Percentiles rank a stretch among this genome's conserved stretches.
Conservation (phyloP, 225 moss, liverwort and hornwort genomes). For the Rhytidiadelphus loreus region DNA sequence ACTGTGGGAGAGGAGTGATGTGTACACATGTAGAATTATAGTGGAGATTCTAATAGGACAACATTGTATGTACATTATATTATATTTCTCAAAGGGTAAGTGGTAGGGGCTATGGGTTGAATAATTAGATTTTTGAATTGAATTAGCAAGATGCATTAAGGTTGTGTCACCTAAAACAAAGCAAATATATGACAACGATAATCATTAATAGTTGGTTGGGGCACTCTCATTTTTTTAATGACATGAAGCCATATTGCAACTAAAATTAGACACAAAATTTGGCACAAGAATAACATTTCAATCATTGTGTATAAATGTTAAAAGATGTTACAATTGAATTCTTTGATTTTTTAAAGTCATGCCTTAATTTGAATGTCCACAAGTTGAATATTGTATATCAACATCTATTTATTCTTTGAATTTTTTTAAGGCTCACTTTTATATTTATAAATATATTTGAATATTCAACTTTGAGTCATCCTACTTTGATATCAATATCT, state of each 20-base stretch:
- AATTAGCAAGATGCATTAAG: background rate
- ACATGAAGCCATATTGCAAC: background rate
- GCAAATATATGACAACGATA: background rate
- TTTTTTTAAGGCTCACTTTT: background rate
- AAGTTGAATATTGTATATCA: background rate
- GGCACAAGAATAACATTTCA: background rate
- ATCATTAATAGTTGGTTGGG: background rate
- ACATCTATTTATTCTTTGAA: background rate
- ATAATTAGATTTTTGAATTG: background rate
- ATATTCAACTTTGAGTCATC: background rate
- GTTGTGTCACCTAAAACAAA: background rate
- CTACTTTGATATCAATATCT: no score
- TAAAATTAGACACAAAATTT: background rate
- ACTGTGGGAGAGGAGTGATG: background rate
- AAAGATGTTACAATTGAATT: background rate
- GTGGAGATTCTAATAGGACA: background rate
- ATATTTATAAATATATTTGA: background rate
- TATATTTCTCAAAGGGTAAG: background rate
- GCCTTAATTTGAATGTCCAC: background rate
- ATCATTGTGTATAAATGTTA: background rate
- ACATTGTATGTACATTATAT: background rate
- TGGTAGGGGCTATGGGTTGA: background rate
- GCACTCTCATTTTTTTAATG: background rate
- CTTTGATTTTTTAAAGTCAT: accelerated
- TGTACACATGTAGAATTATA: background rate